Evolutionary conservation across 257 asterid species (phyloP).

Genomic region (Dorcoceras hygrometricum): DNA sequence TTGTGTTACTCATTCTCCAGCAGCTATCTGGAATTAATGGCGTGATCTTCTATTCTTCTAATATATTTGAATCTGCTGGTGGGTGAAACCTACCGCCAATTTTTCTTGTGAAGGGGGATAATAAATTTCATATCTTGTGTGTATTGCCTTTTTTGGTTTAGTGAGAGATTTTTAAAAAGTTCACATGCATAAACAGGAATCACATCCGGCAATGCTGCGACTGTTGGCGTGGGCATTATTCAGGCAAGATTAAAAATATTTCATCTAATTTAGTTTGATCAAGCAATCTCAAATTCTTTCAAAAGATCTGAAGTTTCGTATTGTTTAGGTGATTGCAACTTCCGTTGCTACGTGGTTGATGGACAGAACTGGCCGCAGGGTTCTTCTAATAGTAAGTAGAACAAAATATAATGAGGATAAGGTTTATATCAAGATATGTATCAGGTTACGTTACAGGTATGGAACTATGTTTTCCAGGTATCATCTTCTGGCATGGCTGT

Average conservation of each 20-base stretch:
- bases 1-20: slow-evolving; percentile 60
- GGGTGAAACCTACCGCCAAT: slow-evolving; percentile 19
- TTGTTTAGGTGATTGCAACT: slow-evolving; percentile 79
- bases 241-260: slow-evolving; percentile 49
- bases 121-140: background rate
- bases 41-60: slow-evolving; percentile 58
- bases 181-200: slow-evolving; percentile 55
- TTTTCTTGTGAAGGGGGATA: background rate
- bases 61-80: slow-evolving; percentile 72
- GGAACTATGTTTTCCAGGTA: slow-evolving; percentile 37
- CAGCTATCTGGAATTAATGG: slow-evolving; percentile 75
- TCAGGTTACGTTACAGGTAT: slow-evolving; percentile 20
- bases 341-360: slow-evolving; percentile 80
- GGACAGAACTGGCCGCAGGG: slow-evolving; percentile 89
- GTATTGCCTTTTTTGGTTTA: slow-evolving; percentile 11
- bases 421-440: background rate
- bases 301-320: slow-evolving; percentile 15
- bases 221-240: slow-evolving; percentile 76
- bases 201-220: slow-evolving; percentile 73
- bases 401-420: background rate
- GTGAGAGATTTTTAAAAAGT: slow-evolving; percentile 22
- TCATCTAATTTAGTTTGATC: slow-evolving; percentile 2
- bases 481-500: slow-evolving; percentile 81
- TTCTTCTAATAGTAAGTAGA: slow-evolving; percentile 67
- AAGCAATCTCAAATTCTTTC: slow-evolving; percentile 3